Evolutionary conservation across 2,329 filamentous ascomycete species (phyloP).

Genomic region (Aspergillus terreus): DNA sequence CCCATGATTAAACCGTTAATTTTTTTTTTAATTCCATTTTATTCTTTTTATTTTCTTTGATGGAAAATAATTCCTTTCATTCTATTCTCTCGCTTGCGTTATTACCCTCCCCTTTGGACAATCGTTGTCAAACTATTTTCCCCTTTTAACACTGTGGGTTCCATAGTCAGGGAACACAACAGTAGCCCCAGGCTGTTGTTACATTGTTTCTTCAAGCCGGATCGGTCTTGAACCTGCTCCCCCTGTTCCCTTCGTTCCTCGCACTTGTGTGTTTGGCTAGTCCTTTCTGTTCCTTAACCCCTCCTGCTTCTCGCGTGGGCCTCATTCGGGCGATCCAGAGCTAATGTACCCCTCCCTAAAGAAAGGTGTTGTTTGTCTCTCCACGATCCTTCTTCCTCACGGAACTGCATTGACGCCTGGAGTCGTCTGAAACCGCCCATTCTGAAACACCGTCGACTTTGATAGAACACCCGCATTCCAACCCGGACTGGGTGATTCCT

Average conservation of each 20-base stretch:
- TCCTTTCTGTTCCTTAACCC: constrained; percentile 5
- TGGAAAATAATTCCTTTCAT: background rate
- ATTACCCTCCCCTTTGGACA: background rate
- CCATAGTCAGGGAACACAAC: constrained; percentile 18
- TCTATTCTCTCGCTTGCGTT: background rate
- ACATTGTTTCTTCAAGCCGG: constrained; percentile 16
- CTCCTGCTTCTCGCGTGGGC: constrained; percentile 12
- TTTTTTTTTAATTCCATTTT: background rate
- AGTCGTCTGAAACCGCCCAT: constrained; percentile 22
- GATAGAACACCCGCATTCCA: constrained; percentile 17
- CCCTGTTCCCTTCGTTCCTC: constrained; percentile 13
- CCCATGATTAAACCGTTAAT: background rate
- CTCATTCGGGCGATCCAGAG: constrained; percentile 11
- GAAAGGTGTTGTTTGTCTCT: constrained; percentile 8
- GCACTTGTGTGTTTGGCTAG: constrained; percentile 14
- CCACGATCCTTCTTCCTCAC: constrained; percentile 12
- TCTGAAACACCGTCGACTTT: constrained; percentile 22
- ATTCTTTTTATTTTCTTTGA: background rate
- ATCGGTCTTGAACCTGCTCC: constrained; percentile 8
- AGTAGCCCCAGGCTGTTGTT: constrained; percentile 21
- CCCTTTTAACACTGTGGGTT: constrained; percentile 6
- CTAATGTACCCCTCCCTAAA: constrained; percentile 13
- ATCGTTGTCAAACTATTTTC: background rate
- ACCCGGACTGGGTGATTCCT: constrained; percentile 17
- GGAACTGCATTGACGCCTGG: constrained; percentile 17